Base-by-base conservation (phyloP, 306 rosid genomes). In the Cicer judaicum region DNA sequence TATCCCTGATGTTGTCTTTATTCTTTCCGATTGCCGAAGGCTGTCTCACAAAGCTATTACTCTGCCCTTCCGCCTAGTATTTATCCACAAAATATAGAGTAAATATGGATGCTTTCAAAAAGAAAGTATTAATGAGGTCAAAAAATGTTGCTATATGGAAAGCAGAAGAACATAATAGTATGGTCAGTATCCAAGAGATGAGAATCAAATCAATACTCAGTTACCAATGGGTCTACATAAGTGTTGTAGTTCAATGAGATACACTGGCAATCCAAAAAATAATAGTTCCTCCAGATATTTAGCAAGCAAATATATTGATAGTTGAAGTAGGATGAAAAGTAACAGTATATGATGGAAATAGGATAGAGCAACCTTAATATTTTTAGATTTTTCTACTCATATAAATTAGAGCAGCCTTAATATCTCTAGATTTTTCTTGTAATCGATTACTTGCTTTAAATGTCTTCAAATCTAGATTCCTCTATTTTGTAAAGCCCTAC, bases 51-150 rank as follows among this genome's bases (percentile, higher is more conserved):
- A 69, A 78, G 78, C 49, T 80, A 81, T 78, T 84, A 80, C 64
- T 89, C 70, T 79, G 80, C 57, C 92, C 92, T 73, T 89, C 87
- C 55, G 87, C 91, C 98, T 93, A 78, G 79, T 80, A 73, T 61
- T 68, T 49, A 71, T 56, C 60, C 70, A 16, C 77, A 76, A 62
- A 42, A 68, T 34, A 73, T 11, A 18, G n/a, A 41, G 64, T 60
- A 62, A 74, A 68, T 50, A 52, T n/a, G 11, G 68, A 62, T 50
- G 48, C 15, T 8, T 10, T 12, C 12, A 59, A 29, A 74, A 70
- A 60, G 7, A 40, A 61, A 62, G 21, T 47, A 67, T 47, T 29
- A 14, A 44, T 47, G 66, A 16, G 49, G 11, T 38, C 29, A 36
- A 68, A 61, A 50, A 68, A 43, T 73, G 18, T 46, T 55, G 12